Base-by-base conservation (phyloP, 306 rosid species). In the Fagus crenata region DNA sequence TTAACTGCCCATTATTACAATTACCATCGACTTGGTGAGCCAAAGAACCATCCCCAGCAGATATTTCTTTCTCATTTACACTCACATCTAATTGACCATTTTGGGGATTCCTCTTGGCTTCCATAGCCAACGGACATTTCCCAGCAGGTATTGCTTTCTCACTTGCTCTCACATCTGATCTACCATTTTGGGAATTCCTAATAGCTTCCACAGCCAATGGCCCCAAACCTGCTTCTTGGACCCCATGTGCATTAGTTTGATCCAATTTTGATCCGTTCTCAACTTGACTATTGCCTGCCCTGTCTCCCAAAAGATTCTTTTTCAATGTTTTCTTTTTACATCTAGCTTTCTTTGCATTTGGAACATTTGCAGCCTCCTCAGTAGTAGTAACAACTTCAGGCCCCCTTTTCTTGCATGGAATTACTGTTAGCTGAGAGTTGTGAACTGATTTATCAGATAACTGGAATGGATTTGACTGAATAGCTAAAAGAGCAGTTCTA, bases 401-500 rank as follows among this genome's bases (percentile, higher is more conserved):
- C 54, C 58, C 79, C 79, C 90, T 84, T 77, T 84, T 90, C 35
- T 78, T 88, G 87, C 77, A 69, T 65, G 98, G 98, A 75, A 95
- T 74, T 76, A 95, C 97, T 1, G 97, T 95, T 75, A 92, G 81
- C 80, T 86, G 82, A 75, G 85, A 43, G 53, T 74, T 78, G 71
- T 76, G 86, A 58, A 75, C 67, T 63, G 82, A 81, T 51, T 87
- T 85, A 69, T 72, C 53, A 46, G 89, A 82, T 72, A 85, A 78
- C 12, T 83, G 81, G n/a, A 87, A 67, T 61, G 90, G 76, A 80
- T 86, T 88, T 55, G 90, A 81, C 86, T 73, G 88, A 69, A 92
- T 87, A 63, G 98, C 97, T 78, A 95, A 79, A 65, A 92, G 86
- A 40, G 97, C 97, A 82, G 98, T 95, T 88, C 97, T 92, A 17